Percentiles rank a stretch among this genome's conserved stretches.
phyloP scores from a whole-genome alignment of 805 yeast genomes.

The Gaillardinia entomophila region DNA sequence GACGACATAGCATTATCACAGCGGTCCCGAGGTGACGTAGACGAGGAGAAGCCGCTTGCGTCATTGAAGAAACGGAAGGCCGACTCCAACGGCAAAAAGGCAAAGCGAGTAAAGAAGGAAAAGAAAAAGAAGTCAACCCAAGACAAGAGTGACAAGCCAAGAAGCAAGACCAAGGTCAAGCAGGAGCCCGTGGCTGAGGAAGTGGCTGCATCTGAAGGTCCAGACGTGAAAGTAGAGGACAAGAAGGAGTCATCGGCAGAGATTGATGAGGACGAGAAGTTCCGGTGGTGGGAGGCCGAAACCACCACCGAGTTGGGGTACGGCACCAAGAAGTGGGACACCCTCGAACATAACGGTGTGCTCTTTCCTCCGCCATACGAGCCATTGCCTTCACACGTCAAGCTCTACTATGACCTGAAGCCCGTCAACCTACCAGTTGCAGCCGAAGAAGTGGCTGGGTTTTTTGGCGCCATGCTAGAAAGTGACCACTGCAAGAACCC shows the following conservation, averaged over 20 bases:
- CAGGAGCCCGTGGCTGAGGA: conserved; percentile 3
- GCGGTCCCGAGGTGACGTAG: conserved; percentile 2
- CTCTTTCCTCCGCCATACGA: conserved; percentile 90
- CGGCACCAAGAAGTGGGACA: conserved; percentile 79
- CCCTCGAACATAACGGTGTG: conserved; percentile 85
- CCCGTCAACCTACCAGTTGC: conserved; percentile 69
- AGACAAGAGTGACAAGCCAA: conserved; percentile 6
- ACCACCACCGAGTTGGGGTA: conserved; percentile 41
- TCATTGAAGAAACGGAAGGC: conserved; percentile 8
- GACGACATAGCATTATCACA: conserved; percentile 18
- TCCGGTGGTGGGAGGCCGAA: conserved; percentile 82
- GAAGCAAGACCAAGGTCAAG: conserved; percentile 4
- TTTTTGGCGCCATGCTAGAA: conserved; percentile 82
- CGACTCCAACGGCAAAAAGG: conserved; percentile 10
- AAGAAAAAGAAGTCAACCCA: conserved; percentile 6
- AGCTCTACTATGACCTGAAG: conserved; percentile 67
- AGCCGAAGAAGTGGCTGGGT: conserved; percentile 97
- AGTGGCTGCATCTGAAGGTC: background rate
- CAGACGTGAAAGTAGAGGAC: too few species aligned
- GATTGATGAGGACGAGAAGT: conserved; percentile 60
- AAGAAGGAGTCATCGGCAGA: conserved; percentile 2
- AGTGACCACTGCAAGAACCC: conserved; percentile 88
- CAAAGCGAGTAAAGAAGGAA: conserved; percentile 6
- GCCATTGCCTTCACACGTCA: conserved; percentile 74
- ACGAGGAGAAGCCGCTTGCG: conserved; percentile 8